Conservation (phyloP, 2,329 filamentous ascomycete species). For the Colletotrichum somersetense region DNA sequence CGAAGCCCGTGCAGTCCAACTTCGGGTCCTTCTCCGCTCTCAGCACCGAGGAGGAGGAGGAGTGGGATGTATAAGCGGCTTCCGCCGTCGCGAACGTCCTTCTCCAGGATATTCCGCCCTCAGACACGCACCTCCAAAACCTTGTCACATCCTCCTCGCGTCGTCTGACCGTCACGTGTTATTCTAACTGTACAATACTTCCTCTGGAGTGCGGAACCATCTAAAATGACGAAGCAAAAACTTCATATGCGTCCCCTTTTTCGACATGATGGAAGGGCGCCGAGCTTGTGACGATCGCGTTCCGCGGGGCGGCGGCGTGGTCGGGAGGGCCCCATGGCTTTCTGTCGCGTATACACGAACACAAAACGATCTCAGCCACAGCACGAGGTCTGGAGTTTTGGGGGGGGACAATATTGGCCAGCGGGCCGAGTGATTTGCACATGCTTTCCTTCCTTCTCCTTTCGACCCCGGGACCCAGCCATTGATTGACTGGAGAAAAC, state of each 20-base stretch:
- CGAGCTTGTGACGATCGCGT: constrained; percentile 19
- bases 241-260: constrained; percentile 24
- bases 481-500: constrained; percentile 10
- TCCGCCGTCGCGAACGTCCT: constrained; percentile 6
- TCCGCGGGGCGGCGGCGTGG: constrained; percentile 24
- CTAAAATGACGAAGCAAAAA: constrained; percentile 14
- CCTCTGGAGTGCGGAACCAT: constrained; percentile 38
- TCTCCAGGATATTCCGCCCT: constrained; percentile 34
- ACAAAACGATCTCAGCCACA: constrained; percentile 35
- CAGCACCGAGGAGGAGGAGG: constrained; percentile 59
- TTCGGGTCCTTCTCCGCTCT: constrained; percentile 65
- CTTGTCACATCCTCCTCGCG: constrained; percentile 1
- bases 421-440: constrained; percentile 41
- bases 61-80: constrained; percentile 63
- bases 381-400: constrained; percentile 39
- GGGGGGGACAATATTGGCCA: constrained; percentile 36
- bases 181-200: constrained; percentile 43
- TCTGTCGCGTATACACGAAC: constrained; percentile 32
- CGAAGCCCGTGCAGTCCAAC: constrained; percentile 47
- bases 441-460: constrained; percentile 30
- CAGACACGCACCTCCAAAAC: constrained; percentile 21
- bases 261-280: constrained; percentile 31
- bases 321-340: constrained; percentile 31
- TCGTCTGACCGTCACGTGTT: constrained; percentile 40
- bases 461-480: constrained; percentile 27